Evolutionary conservation across 208 protist genomes (phyloP).

Genomic region (Wallacemonas rigidus): DNA sequence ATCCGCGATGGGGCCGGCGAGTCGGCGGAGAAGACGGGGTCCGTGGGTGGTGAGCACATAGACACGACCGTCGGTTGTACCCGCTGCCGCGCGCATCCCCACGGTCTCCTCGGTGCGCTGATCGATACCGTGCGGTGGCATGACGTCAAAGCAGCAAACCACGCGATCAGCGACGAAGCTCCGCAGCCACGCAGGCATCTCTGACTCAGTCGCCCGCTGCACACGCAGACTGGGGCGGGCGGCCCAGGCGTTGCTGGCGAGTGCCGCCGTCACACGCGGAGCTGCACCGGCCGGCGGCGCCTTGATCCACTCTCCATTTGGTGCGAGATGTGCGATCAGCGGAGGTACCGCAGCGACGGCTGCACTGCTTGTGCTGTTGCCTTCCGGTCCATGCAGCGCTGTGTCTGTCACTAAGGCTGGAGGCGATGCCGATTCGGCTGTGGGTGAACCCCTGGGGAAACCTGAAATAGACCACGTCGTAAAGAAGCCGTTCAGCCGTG

Average conservation of each 20-base stretch:
- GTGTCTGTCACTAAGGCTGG: not conserved
- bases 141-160: conserved; percentile 60
- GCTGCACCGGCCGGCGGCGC: not conserved
- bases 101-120: conserved; percentile 19
- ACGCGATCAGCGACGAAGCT: conserved; percentile 33
- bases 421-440: not conserved
- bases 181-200: conserved; percentile 48
- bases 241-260: not conserved
- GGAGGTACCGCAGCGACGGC: conserved; percentile 3
- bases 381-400: no score
- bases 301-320: conserved; percentile 13
- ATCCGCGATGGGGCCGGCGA: conserved; percentile 76
- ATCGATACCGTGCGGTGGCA: conserved; percentile 20
- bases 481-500: conserved; percentile 19
- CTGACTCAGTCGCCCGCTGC: not conserved
- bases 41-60: conserved; percentile 36
- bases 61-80: conserved; percentile 65
- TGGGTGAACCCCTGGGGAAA: not conserved
- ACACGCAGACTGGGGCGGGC: conserved; percentile 5
- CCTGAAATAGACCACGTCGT: conserved; percentile 5
- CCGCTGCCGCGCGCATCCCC: conserved; percentile 38
- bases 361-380: no score
- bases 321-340: not conserved
- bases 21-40: conserved; percentile 36
- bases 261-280: not conserved